Base-by-base conservation (phyloP, 2,329 filamentous ascomycete genomes). In the Beauveria asiatica region DNA sequence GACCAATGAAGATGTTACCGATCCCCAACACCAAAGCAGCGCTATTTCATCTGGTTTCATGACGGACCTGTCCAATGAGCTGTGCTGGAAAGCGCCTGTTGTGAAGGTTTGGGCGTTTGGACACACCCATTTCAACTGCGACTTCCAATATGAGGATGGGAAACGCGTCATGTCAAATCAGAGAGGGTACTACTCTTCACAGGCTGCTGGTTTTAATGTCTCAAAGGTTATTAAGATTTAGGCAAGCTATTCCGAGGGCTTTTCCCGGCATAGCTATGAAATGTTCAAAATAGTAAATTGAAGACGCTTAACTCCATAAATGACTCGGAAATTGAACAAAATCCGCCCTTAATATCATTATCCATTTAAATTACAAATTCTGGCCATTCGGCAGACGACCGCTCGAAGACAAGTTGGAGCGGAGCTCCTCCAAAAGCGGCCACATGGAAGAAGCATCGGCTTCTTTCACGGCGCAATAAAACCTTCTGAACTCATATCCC, bases 41-140 rank as follows among this genome's bases (percentile, higher is more conserved):
- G 17, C 44, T 3, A 50, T 57, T 41, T 25, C 44, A 17, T 49
- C 30, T 41, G 75, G 69, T 3, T 80, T 80, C 63, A 68, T 72
- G 21, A 78, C 76, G 3, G 73, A 79, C 64, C 64, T 80, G 49
- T 67, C 64, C 0, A 60, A 41, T 1, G 69, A 78, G 54, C 30
- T 59, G 13, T 78, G 76, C 58, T 79, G 73, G 73, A 69, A 57
- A 37, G 72, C 67, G 58, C 61, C 60, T 1, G 67, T 61, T 4
- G 76, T 80, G 3, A 69, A 67, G 41, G 23, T 77, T 3, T 80
- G 77, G 78, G 77, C 73, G 2, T 80, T 78, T 68, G 76, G 78
- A 2, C 77, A 80, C 64, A 80, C 77, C 13, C 78, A 80, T 66
- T 78, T 70, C 62, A 77, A 75, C 63, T 76, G 72, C 64, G 69